Evolutionary conservation across 2,329 filamentous ascomycete genomes (phyloP), one percentile per base, ranked within the genome.

Genomic region (Nigrograna mackinnonii): DNA sequence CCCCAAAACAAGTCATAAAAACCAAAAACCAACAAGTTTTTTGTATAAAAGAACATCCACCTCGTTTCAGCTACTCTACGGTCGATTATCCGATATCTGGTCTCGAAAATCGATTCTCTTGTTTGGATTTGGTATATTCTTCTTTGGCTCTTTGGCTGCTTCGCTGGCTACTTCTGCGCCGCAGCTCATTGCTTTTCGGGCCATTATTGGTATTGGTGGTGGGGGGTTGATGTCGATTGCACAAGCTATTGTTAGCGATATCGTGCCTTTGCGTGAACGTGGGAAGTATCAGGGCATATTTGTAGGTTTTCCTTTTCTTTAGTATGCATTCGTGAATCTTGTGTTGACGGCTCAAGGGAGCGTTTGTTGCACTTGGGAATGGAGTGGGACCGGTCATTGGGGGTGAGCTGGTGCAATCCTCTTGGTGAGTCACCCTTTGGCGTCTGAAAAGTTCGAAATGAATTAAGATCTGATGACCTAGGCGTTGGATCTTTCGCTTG

Each of bases 41-140:
- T 49, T 47, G 2, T 57, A 51, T 14, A 37, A 53, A 4, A 44
- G 54, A n/a, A 45, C 51, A 4, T 49, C 43, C 9, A 55, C 54
- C 4, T 42, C 79, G 28, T 85, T 85, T 50, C 82, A 83, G 49
- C 79, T 84, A 48, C 71, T 86, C 1, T 85, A 85, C 57, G 82
- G 82, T 12, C 73, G 80, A 7, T 55, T 84, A 3, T 82, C 79
- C 1, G 80, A 84, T 60, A 81, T 84, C 2, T 75, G 83, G 39
- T 79, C 80, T 16, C 74, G 82, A 14, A 85, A 85, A 58, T 70
- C 75, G 6, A 44, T 22, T 30, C 34, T 52, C 5, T 19, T 54
- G 17, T 19, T 48, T 5, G 49, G 46, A 19, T 31, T 54, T 17
- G 44, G 36, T 5, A 14, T 52, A 13, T 26, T 54, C 84, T 47